Percentiles rank a stretch among this genome's conserved stretches.
Evolutionary conservation across 1,284 basidiomycete species (phyloP).

Genomic region (Trametes sp.): DNA sequence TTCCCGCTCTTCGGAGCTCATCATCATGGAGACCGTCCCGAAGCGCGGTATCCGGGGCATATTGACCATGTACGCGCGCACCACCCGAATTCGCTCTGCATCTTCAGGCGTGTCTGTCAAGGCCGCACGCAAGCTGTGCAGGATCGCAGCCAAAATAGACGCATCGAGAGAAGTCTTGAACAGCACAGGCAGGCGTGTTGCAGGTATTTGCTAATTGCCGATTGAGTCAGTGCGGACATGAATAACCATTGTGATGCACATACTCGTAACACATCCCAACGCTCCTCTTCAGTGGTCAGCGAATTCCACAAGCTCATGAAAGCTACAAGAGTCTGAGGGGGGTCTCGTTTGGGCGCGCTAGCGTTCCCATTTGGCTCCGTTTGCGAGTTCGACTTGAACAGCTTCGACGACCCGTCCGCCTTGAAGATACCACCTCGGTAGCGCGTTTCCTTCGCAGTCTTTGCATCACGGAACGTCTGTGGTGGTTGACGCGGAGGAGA

Average conservation of each 20-base stretch:
- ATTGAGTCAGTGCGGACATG: background rate
- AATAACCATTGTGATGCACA: slow-evolving; percentile 28
- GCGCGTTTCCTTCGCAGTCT: slow-evolving; percentile 51
- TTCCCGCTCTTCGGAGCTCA: slow-evolving; percentile 59
- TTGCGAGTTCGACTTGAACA: slow-evolving; percentile 22
- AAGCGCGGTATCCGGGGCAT: slow-evolving; percentile 67
- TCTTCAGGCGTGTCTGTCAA: slow-evolving; percentile 37
- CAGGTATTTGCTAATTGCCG: slow-evolving; percentile 55
- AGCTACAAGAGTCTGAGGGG: slow-evolving; percentile 61
- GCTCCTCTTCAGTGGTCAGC: slow-evolving; percentile 45
- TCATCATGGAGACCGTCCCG: slow-evolving; percentile 65
- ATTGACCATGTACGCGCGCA: slow-evolving; percentile 57
- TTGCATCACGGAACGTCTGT: slow-evolving; percentile 60
- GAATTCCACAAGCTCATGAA: slow-evolving; percentile 64
- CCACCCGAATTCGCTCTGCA: slow-evolving; percentile 32
- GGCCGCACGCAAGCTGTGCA: slow-evolving; percentile 54
- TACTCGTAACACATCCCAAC: slow-evolving; percentile 63
- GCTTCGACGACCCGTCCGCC: slow-evolving; percentile 35
- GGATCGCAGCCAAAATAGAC: slow-evolving; percentile 59
- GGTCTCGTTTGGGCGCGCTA: slow-evolving; percentile 26
- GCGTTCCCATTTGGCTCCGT: background rate
- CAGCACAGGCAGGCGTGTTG: slow-evolving; percentile 59
- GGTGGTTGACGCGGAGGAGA: slow-evolving; percentile 14
- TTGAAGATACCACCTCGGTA: slow-evolving; percentile 42
- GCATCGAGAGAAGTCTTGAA: slow-evolving; percentile 76